Evolutionary conservation across 2,329 filamentous ascomycete species (phyloP).

Genomic region (Byssothecium circinans): DNA sequence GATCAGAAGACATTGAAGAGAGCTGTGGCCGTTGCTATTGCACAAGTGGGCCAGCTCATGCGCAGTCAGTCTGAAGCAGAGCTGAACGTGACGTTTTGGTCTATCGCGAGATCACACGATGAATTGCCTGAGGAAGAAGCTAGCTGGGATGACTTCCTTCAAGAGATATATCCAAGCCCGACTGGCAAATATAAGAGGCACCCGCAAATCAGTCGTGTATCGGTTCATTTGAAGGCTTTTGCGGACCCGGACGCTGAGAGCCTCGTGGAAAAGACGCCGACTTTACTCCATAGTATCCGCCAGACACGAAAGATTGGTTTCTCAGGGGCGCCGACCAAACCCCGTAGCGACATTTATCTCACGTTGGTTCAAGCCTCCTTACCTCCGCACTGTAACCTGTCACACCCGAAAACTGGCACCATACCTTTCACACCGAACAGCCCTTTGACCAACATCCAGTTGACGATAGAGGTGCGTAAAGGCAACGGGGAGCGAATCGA

Average conservation of each 20-base stretch:
- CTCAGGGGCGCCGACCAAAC: conserved; percentile 83
- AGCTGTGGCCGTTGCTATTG: conserved; percentile 73
- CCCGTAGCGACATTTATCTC: conserved; percentile 92
- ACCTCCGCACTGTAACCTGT: conserved; percentile 64
- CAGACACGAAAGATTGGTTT: conserved; percentile 91
- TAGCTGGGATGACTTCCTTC: conserved; percentile 73
- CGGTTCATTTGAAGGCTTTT: conserved; percentile 79
- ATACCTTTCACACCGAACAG: conserved; percentile 68
- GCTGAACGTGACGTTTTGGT: conserved; percentile 77
- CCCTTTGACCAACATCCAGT: conserved; percentile 74
- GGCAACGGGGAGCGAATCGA: conserved; percentile 79
- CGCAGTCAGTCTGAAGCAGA: conserved; percentile 72
- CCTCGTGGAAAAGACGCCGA: conserved; percentile 84
- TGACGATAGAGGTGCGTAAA: conserved; percentile 85
- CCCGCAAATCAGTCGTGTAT: conserved; percentile 71
- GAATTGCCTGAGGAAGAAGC: conserved; percentile 54
- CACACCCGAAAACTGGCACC: conserved; percentile 76
- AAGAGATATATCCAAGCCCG: conserved; percentile 64
- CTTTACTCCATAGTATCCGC: conserved; percentile 76
- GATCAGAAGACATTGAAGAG: conserved; percentile 62
- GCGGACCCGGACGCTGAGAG: conserved; percentile 74
- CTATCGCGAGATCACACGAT: conserved; percentile 53
- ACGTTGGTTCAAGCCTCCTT: conserved; percentile 80
- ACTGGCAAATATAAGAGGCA: conserved; percentile 76
- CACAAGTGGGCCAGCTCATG: conserved; percentile 75